Base-by-base conservation (phyloP, 192 early-diverging fungal species). In the Diversispora epigaea region DNA sequence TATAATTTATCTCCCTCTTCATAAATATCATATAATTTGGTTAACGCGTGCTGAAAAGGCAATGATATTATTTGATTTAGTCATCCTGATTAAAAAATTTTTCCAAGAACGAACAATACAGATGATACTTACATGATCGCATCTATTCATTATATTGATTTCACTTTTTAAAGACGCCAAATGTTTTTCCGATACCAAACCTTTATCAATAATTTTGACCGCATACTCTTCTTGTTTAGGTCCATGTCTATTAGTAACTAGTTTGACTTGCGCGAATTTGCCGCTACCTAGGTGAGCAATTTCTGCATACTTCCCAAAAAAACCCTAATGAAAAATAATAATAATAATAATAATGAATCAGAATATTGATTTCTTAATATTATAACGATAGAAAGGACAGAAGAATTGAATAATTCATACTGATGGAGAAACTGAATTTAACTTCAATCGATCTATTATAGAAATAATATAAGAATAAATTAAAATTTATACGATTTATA, bases 121-220 rank as follows among this genome's bases (percentile, higher is more conserved):
- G 14, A 17, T 17, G 0, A 14, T 17, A 54, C n/a, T 54, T 54
- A 54, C 4, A 54, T 17, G 50, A 11, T 54, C 14, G n/a, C 50
- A 54, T 54, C n/a, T 54, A 17, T 54, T 17, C 50, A 54, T 54
- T 54, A 54, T 11, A 17, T 17, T 54, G n/a, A 54, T 54, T 54
- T 54, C 50, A 14, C 25, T 32, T 54, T 17, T 17, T 54, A 17
- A 54, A 54, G 50, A 4, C n/a, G 11, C 14, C n/a, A 17, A 17
- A 14, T 17, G 10, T 54, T 54, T 54, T 54, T 54, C 14, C 50
- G 50, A 11, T 17, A 54, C 10, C 3, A 17, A 17, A 54, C 50
- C n/a, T 54, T 54, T 54, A 41, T 55, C 47, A 4, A 72, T 41
- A 17, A 60, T 55, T 60, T 72, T 72, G 6, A 72, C 70, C 2